Evolutionary conservation across 1,139 yeast genomes (phyloP).

Genomic region (Torulaspora globosa): DNA sequence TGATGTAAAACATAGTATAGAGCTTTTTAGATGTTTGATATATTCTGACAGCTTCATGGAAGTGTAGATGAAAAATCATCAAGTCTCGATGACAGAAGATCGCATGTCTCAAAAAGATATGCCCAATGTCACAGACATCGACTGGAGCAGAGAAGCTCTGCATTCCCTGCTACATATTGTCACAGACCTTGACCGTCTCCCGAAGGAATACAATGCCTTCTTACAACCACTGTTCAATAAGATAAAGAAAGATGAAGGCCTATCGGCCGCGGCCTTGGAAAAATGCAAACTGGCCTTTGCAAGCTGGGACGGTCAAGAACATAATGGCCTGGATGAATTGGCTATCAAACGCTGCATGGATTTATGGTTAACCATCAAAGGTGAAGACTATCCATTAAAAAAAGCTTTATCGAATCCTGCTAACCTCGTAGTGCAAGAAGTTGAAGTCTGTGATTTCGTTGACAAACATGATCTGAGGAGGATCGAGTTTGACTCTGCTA

Average conservation of each 20-base stretch:
- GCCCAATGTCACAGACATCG: neutral
- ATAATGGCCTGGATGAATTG: constrained; percentile 1
- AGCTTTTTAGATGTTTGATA: neutral
- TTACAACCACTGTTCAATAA: constrained; percentile 1
- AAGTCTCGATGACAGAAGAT: no score
- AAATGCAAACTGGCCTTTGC: constrained; percentile 13
- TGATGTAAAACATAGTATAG: neutral
- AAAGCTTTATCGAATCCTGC: constrained; percentile 4
- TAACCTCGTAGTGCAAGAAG: constrained; percentile 15
- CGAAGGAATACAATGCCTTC: constrained; percentile 1
- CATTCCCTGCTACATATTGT: constrained; percentile 1
- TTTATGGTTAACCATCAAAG: constrained; percentile 14
- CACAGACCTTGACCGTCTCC: constrained; percentile 5
- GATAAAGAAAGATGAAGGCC: constrained; percentile 7
- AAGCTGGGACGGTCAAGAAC: constrained; percentile 9
- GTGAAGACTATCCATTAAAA: constrained; percentile 10
- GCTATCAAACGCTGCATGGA: constrained; percentile 12
- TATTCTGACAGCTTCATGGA: no score
- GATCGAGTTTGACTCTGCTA: constrained; percentile 10
- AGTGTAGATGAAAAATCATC: no score
- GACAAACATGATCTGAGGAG: constrained; percentile 5
- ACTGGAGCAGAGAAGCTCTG: neutral
- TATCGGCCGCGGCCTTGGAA: constrained; percentile 3
- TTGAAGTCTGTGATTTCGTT: constrained; percentile 11
- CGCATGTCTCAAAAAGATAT: neutral